Conservation (phyloP, 2,329 filamentous ascomycete species). For the Cercospora sp. region DNA sequence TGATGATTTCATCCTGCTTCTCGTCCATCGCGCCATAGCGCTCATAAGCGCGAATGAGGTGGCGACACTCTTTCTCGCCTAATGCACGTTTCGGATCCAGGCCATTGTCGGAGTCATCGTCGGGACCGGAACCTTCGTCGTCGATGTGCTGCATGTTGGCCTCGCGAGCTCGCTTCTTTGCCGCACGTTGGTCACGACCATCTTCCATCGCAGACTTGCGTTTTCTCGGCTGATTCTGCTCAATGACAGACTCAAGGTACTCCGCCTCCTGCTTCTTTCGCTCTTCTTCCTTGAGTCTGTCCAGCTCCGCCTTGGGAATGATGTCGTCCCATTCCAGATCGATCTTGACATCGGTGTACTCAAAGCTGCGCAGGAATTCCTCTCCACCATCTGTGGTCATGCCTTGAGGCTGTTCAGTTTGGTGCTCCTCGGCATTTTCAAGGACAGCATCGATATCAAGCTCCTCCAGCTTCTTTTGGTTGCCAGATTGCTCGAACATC, state of each 20-base stretch:
- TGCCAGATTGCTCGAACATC: constrained; percentile 97
- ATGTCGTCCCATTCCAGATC: constrained; percentile 98
- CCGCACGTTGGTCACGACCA: constrained; percentile 64
- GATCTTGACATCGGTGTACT: constrained; percentile 97
- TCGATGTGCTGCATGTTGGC: constrained; percentile 61
- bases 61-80: constrained; percentile 87
- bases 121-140: constrained; percentile 54
- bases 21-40: constrained; percentile 89
- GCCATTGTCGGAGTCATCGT: constrained; percentile 52
- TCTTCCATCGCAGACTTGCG: constrained; percentile 65
- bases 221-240: constrained; percentile 80
- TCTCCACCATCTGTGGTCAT: constrained; percentile 95
- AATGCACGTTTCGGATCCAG: constrained; percentile 84
- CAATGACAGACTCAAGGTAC: constrained; percentile 77
- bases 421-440: constrained; percentile 94
- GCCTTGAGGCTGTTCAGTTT: constrained; percentile 91
- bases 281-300: constrained; percentile 85
- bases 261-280: constrained; percentile 79
- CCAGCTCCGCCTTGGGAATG: constrained; percentile 89
- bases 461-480: constrained; percentile 94
- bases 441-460: constrained; percentile 96
- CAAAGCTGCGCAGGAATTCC: constrained; percentile 84
- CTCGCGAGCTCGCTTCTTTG: constrained; percentile 67
- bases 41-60: constrained; percentile 86
- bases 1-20: constrained; percentile 80